Conservation (phyloP, 2,329 filamentous ascomycete species). For the Ophiognomonia clavigignenti-juglandacearum region DNA sequence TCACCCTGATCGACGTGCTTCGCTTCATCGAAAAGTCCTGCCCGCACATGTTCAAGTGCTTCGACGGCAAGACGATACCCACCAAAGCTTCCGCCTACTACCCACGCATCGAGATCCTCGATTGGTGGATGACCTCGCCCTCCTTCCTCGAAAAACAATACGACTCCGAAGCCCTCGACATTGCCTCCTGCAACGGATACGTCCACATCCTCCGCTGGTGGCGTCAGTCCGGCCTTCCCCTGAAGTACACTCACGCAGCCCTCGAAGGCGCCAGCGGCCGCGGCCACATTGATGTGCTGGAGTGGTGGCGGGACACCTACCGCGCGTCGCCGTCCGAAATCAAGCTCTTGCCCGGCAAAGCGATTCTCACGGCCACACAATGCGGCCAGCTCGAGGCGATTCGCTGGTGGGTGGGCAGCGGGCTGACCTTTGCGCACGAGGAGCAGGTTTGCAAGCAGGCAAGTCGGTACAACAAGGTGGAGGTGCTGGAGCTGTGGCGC, state of each 20-base stretch:
- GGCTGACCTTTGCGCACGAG: conserved; percentile 72
- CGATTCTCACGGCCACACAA: conserved; percentile 78
- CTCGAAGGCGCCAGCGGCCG: conserved; percentile 83
- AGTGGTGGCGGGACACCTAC: conserved; percentile 84
- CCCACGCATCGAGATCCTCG: conserved; percentile 75
- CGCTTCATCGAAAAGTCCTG: conserved; percentile 59
- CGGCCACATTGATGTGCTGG: conserved; percentile 78
- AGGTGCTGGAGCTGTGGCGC: conserved; percentile 80
- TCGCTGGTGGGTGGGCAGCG: conserved; percentile 82
- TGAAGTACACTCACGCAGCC: conserved; percentile 82
- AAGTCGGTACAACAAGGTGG: conserved; percentile 77
- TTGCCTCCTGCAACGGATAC: conserved; percentile 80
- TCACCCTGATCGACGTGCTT: conserved; percentile 75
- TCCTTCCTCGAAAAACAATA: conserved; percentile 85
- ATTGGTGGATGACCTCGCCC: conserved; percentile 84
- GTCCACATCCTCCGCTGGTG: conserved; percentile 89
- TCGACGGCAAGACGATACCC: conserved; percentile 78
- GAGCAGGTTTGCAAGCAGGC: conserved; percentile 82
- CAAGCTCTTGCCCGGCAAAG: conserved; percentile 74
- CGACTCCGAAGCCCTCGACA: conserved; percentile 77
- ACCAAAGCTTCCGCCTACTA: conserved; percentile 87
- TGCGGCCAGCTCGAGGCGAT: conserved; percentile 73
- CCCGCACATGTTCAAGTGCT: conserved; percentile 75
- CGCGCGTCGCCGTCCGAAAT: conserved; percentile 49
- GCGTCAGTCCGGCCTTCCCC: conserved; percentile 65